phyloP scores from a whole-genome alignment of 2,329 filamentous ascomycete genomes.

The Trichoderma cornu-damae region DNA sequence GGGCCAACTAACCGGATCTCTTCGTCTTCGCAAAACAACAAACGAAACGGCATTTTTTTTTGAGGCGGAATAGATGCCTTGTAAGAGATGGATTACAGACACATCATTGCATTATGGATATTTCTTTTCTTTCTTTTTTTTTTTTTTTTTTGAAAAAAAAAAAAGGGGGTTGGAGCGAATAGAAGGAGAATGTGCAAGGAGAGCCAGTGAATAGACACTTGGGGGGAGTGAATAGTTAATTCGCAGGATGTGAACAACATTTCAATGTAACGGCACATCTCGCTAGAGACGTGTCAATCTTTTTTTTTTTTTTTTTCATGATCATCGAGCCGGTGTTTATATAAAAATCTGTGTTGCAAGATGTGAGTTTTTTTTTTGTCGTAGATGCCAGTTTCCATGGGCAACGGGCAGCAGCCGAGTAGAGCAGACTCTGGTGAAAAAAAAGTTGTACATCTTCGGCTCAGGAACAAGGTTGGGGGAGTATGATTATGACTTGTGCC shows the following conservation, averaged over 20 bases:
- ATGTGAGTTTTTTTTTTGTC: too few relatives aligned
- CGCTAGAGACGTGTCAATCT: background rate
- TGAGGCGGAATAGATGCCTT: background rate
- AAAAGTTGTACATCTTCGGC: too few relatives aligned
- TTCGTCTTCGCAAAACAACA: background rate
- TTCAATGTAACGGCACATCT: constrained; percentile 7
- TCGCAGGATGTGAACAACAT: constrained; percentile 13
- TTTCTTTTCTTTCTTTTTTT: background rate
- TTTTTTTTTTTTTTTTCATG: background rate
- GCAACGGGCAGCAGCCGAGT: too few relatives aligned
- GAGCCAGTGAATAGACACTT: constrained; percentile 9
- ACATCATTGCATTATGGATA: background rate
- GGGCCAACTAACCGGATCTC: background rate
- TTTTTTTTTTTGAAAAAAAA: background rate
- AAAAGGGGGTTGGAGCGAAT: too few relatives aligned
- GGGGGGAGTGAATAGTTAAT: constrained; percentile 14
- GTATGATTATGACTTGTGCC: too few relatives aligned
- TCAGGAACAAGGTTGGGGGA: too few relatives aligned
- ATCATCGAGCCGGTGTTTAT: background rate
- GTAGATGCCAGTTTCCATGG: too few relatives aligned
- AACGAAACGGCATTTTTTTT: background rate
- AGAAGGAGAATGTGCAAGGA: constrained; percentile 14
- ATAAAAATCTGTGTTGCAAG: background rate
- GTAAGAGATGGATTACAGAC: background rate
- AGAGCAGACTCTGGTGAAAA: too few relatives aligned